A percentile compares a stretch with the other conserved stretches of the same genome.
Conservation (phyloP, 805 yeast species). For the Yarrowia keelungensis region DNA sequence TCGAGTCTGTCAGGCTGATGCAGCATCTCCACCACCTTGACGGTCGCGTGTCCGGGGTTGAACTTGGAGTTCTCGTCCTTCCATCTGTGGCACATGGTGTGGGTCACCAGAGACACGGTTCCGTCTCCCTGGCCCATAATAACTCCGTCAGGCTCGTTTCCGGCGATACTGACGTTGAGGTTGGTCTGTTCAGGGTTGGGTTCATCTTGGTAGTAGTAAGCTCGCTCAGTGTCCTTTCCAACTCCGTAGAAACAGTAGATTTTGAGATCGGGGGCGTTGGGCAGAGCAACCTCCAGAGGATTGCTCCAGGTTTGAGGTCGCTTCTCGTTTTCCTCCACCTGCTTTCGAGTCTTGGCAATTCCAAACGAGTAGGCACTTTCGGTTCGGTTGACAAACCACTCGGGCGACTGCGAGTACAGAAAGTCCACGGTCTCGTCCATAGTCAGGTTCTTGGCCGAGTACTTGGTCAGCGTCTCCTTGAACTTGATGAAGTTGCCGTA, state of each 20-base stretch:
- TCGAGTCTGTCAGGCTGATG: conserved; percentile 95
- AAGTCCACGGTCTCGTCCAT: conserved; percentile 71
- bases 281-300: conserved; percentile 90
- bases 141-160: conserved; percentile 70
- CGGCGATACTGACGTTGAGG: conserved; percentile 74
- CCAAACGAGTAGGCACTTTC: conserved; percentile 81
- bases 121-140: conserved; percentile 94
- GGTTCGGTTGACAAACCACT: conserved; percentile 74
- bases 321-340: conserved; percentile 70
- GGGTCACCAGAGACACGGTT: conserved; percentile 86
- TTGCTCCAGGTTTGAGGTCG: conserved; percentile 87
- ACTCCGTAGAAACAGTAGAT: conserved; percentile 91
- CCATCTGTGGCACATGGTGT: conserved; percentile 92
- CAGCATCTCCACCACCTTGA: conserved; percentile 85
- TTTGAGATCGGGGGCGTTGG: conserved; percentile 92
- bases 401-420: conserved; percentile 69
- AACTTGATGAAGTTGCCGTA: conserved; percentile 80
- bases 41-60: conserved; percentile 78
- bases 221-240: conserved; percentile 96
- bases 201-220: conserved; percentile 82
- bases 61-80: conserved; percentile 63
- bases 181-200: conserved; percentile 58
- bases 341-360: conserved; percentile 63
- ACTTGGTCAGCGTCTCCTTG: conserved; percentile 54
- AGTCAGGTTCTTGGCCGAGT: conserved; percentile 63